phyloP scores from a whole-genome alignment of 306 rosid species.

The Morella rubra region DNA sequence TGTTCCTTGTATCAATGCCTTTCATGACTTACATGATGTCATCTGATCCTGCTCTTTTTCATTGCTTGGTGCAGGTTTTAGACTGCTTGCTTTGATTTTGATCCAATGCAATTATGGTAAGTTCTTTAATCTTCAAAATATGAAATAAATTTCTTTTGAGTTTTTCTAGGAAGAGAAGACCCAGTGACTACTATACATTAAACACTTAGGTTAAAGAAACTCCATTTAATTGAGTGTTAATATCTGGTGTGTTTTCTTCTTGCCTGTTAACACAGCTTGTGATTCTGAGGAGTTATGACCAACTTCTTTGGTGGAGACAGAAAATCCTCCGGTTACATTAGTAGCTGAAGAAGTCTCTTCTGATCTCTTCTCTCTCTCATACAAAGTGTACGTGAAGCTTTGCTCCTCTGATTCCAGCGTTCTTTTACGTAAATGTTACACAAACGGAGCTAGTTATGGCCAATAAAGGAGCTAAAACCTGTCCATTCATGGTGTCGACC shows the following conservation, averaged over 20 bases:
- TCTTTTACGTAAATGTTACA: constrained; percentile 10
- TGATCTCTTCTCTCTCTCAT: neutral
- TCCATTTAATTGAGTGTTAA: constrained; percentile 30
- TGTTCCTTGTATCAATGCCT: too few species aligned
- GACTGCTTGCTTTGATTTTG: neutral
- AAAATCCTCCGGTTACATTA: constrained; percentile 18
- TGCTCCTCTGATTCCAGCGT: neutral
- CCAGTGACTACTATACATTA: neutral
- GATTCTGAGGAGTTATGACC: constrained; percentile 46
- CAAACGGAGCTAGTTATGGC: constrained; percentile 44
- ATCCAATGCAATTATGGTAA: constrained; percentile 1
- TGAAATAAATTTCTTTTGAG: too few species aligned
- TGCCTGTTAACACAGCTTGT: constrained; percentile 50
- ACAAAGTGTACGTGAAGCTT: neutral
- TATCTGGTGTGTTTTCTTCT: constrained; percentile 5
- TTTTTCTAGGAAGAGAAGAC: too few species aligned
- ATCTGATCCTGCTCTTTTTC: neutral
- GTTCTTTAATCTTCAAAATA: neutral
- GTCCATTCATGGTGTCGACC: constrained; percentile 22
- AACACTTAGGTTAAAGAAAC: neutral
- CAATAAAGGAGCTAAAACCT: constrained; percentile 34
- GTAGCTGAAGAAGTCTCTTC: neutral
- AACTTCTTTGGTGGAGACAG: constrained; percentile 15
- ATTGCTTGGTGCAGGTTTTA: constrained; percentile 1
- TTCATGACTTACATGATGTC: neutral